Percentiles rank a stretch among this genome's conserved stretches.
Evolutionary conservation across 306 rosid genomes (phyloP).

Genomic region (Quercus agrifolia): DNA sequence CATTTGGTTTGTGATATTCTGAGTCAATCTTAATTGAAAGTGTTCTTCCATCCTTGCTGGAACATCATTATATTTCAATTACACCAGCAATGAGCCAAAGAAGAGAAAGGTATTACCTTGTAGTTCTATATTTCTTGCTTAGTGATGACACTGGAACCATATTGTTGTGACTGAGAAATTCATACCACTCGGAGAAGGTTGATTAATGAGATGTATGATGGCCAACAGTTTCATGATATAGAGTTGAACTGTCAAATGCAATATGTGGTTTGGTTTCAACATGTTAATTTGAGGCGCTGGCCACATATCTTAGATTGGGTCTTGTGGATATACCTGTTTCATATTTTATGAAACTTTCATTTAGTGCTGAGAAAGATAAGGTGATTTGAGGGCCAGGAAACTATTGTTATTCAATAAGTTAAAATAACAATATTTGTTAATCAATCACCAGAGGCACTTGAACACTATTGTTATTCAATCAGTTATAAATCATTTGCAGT

Average conservation of each 20-base stretch:
- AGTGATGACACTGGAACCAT: background rate
- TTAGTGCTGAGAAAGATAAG: too few species aligned
- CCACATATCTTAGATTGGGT: slow-evolving; percentile 1
- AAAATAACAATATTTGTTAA: too few species aligned
- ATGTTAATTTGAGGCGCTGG: background rate
- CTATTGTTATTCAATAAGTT: background rate
- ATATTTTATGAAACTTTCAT: too few species aligned
- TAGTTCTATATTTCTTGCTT: background rate
- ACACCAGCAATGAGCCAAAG: slow-evolving; percentile 91
- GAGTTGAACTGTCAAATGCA: background rate
- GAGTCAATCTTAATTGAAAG: slow-evolving; percentile 55
- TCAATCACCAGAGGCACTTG: too few species aligned
- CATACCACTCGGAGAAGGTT: background rate
- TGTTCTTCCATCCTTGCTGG: slow-evolving; percentile 11
- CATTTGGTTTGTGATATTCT: slow-evolving; percentile 32
- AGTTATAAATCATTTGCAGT: background rate
- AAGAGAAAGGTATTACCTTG: slow-evolving; percentile 71
- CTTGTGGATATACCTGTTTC: background rate
- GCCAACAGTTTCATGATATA: too few species aligned
- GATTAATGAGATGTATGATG: too few species aligned
- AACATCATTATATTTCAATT: slow-evolving; percentile 74
- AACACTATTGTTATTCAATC: too few species aligned
- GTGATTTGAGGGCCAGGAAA: too few species aligned
- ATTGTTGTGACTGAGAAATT: background rate
- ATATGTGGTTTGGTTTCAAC: background rate